Base-by-base conservation (phyloP, 1,284 basidiomycete species). In the Trichosporon sp. region DNA sequence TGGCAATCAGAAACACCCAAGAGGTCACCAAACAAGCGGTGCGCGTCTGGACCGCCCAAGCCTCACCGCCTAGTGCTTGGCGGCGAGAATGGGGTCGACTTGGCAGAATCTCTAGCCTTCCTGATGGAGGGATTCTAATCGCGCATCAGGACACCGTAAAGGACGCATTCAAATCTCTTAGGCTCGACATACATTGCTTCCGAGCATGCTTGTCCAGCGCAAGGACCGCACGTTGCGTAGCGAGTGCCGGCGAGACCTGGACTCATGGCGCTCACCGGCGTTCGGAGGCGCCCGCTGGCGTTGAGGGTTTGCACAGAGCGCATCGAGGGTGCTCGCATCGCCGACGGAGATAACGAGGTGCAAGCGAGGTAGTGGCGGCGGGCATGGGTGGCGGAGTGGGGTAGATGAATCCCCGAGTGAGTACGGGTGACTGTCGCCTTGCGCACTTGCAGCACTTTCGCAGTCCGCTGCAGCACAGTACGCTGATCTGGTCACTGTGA, bases 31-130 rank as follows among this genome's bases (percentile, higher is more conserved):
- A 54, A 54, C 51, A 54, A 54, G 51, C 10, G 8, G 51, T 19
- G 51, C 8, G 6, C 51, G 51, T 54, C 51, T 54, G 21, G 51
- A 16, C 51, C 51, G 19, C 19, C 14, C 19, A 4, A 26, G 51
- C 6, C 16, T 37, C 35, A 37, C 35, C 35, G 35, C 35, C 35
- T 37, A 10, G 5, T n/a, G 51, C 51, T 54, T 54, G 51, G 51
- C 51, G 19, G 51, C 51, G 21, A 54, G n/a, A 54, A 54, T 21
- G 51, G 51, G 51, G 51, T 54, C 19, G 51, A 54, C 51, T 54
- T 54, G 51, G 51, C 51, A 54, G 19, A 4, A 19, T 4, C 8
- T 46, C 16, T 12, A 8, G 46, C 46, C 16, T 48, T 48, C 46
- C 46, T 40, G 11, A 40, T 40, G 38, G 38, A 40, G 38, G 26